These are phyloP conservation scores for Amanita pseudoporphyria DNA, from an alignment of 768 basidiomycete genomes.

Conservation along the genomic window DNA sequence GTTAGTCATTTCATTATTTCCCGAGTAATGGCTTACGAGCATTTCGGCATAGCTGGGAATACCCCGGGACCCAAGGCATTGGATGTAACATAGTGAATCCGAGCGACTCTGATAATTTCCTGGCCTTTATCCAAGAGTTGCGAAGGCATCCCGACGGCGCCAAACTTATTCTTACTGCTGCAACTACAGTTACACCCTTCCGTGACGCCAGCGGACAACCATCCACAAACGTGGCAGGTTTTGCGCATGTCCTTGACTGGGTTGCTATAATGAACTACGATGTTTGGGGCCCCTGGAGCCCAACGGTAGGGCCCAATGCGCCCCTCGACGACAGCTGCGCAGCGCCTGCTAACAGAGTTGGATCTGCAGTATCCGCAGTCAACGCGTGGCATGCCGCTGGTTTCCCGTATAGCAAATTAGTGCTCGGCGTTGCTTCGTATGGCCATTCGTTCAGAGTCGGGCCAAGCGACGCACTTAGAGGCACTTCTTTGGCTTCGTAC, in stretches of 20 bases:
- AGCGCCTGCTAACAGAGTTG: conserved; percentile 43
- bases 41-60: conserved; percentile 65
- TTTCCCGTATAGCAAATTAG: conserved; percentile 56
- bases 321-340: conserved; percentile 80
- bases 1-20: conserved; percentile 19
- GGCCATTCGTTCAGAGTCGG: conserved; percentile 69
- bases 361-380: conserved; percentile 71
- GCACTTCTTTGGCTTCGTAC: conserved; percentile 32
- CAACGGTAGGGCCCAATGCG: conserved; percentile 73
- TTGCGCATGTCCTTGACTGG: conserved; percentile 55
- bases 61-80: conserved; percentile 60
- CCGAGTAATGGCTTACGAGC: background rate
- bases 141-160: conserved; percentile 42
- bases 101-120: conserved; percentile 68
- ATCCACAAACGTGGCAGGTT: conserved; percentile 54
- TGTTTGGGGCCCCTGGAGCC: conserved; percentile 53
- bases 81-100: conserved; percentile 59
- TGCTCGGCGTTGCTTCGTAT: conserved; percentile 77
- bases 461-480: conserved; percentile 32
- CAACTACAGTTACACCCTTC: conserved; percentile 32
- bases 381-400: conserved; percentile 66
- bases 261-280: conserved; percentile 65
- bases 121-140: conserved; percentile 68
- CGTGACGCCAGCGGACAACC: conserved; percentile 41
- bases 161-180: conserved; percentile 49